Base-by-base conservation (phyloP, 129 eudicot genomes). In the Centella asiatica region DNA sequence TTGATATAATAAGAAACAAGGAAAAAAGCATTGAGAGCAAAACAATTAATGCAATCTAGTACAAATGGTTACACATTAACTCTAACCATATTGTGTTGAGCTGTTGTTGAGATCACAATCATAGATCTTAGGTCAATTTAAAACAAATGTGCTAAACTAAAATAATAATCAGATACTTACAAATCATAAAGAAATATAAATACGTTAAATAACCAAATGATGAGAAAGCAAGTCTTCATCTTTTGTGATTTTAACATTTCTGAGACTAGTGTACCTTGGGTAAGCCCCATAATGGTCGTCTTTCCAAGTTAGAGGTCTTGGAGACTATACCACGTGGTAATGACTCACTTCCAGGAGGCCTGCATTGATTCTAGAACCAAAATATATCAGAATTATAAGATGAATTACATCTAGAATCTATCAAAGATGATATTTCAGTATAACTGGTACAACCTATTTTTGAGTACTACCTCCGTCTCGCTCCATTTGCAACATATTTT, bases 201-300 rank as follows among this genome's bases (percentile, higher is more conserved):
- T 4, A 32, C 6, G 14, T n/a, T 22, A 13, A 22, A 50, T 26
- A 20, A 1, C 12, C 0, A 25, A 27, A 19, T 19, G 2, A 34
- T 9, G 19, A 3, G 15, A 29, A 56, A 12, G 5, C 19, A 6
- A n/a, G 5, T 42, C 4, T 26, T 31, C 17, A 10, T n/a, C 4
- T 33, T 11, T 32, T 56, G 62, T 6, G 60, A n/a, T 36, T 28
- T 15, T 26, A 4, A 31, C 29, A 71, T 49, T 50, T 36, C 19
- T 57, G 8, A 17, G 37, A 40, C 18, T 17, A 60, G 14, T 81
- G 14, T 81, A 85, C 89, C 87, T 79, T 69, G 44, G 83, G 90
- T 12, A 8, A 51, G 49, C 95, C 94, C 97, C 97, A 90, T 69
- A 90, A 74, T 28, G 97, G 97, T 37, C 86, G 81, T 82, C 83